Evolutionary conservation across 2,329 filamentous ascomycete genomes (phyloP), one percentile per base, ranked within the genome.

Genomic region (Dothideomycetes sp.): DNA sequence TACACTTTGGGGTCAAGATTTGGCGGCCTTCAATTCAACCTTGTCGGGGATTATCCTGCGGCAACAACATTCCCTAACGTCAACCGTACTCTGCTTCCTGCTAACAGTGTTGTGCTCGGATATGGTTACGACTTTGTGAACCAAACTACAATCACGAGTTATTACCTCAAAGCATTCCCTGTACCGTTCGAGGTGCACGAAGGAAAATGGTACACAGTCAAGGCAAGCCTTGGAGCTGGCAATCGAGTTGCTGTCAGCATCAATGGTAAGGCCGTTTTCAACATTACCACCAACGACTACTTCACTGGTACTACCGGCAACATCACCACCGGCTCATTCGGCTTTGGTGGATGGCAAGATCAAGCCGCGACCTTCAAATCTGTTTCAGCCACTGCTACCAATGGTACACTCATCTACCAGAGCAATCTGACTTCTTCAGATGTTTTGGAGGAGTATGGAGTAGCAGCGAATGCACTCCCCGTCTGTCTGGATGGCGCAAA

Each of bases 401-500:
- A 61, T 31, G 55, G 56, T 1, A 55, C 53, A 1, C 19, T 44
- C 1, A 32, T 65, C 3, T 64, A 64, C 45, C 40, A 47, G 3
- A 62, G 61, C 20, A 17, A 50, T 2, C 41, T 62, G 27, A 58
- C 49, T 1, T 39, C 47, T 12, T 24, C 45, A 0, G 47, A 54
- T 8, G 47, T 56, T 0, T 49, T 67, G 1, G 51, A 44, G 1
- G 64, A 69, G 31, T 68, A 64, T 25, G 56, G 57, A 4, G 56
- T 62, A 0, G 51, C 54, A 2, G 45, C 48, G 1, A 61, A 67
- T 17, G 43, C 52, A 2, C 48, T 50, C 4, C 58, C 59, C 2
- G 55, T 64, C 7, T 68, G 65, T 31, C 49, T 66, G 1, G 64
- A 68, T 43, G 62, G 64, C 3, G 56, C 59, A 1, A 67, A 67